phyloP scores from a whole-genome alignment of 352 stramenopile species.

The Phytophthora melonis region DNA sequence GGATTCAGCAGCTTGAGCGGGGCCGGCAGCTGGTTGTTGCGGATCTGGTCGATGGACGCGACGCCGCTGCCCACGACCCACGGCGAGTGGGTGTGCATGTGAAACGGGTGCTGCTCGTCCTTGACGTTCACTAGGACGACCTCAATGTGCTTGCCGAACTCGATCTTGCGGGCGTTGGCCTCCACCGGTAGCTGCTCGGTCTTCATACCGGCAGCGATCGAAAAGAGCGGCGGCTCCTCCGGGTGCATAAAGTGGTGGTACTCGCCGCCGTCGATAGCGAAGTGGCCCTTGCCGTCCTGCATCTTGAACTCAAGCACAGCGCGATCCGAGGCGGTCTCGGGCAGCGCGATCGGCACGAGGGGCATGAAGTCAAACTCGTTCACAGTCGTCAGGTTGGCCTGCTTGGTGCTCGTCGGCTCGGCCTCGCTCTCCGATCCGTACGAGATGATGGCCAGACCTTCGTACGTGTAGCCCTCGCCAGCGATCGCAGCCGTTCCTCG shows the following conservation, averaged over 20 bases:
- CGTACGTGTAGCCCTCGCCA: constrained; percentile 34
- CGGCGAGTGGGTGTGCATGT: constrained; percentile 47
- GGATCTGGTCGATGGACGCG: constrained; percentile 35
- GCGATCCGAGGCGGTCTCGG: constrained; percentile 21
- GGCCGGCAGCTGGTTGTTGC: constrained; percentile 19
- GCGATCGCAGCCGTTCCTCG: constrained; percentile 18
- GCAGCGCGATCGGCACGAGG: constrained; percentile 19
- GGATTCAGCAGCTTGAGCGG: constrained; percentile 41
- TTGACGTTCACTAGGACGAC: constrained; percentile 45
- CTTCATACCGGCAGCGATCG: constrained; percentile 31
- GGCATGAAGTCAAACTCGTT: constrained; percentile 35
- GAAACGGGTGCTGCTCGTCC: constrained; percentile 50
- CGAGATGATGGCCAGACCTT: constrained; percentile 31
- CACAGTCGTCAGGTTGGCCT: constrained; percentile 15
- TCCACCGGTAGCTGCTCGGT: constrained; percentile 29
- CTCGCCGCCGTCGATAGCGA: constrained; percentile 36
- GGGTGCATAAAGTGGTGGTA: constrained; percentile 34
- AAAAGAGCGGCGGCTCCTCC: constrained; percentile 31
- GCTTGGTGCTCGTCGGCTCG: constrained; percentile 21
- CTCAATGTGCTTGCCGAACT: constrained; percentile 43
- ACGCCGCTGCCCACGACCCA: constrained; percentile 39
- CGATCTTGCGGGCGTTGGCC: constrained; percentile 27
- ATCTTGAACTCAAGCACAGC: constrained; percentile 37
- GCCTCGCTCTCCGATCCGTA: constrained; percentile 1
- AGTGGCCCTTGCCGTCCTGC: constrained; percentile 24